Evolutionary conservation across 148 eudicot genomes (phyloP).

Genomic region (Diospyros lotus): DNA sequence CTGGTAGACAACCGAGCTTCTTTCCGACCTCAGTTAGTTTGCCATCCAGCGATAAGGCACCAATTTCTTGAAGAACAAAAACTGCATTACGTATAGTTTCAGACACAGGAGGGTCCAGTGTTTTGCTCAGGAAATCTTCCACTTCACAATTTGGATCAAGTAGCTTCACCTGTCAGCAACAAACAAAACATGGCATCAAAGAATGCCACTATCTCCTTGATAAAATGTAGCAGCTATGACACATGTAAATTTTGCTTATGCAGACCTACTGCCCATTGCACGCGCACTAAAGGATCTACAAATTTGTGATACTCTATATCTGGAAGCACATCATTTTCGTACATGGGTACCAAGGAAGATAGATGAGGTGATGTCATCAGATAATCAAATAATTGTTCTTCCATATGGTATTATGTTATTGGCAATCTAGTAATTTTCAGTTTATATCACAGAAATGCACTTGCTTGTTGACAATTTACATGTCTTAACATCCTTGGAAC

Average conservation of each 20-base stretch:
- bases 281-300: neutral
- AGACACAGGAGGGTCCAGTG: conserved; percentile 79
- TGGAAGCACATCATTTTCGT: too few relatives aligned
- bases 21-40: conserved; percentile 78
- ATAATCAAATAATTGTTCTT: neutral
- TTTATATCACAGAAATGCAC: too few relatives aligned
- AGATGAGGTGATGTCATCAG: neutral
- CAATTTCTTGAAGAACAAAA: conserved; percentile 78
- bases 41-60: conserved; percentile 74
- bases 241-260: neutral
- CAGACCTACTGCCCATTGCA: neutral
- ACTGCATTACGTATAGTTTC: conserved; percentile 81
- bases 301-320: neutral
- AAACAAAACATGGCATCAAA: neutral
- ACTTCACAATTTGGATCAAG: conserved; percentile 71
- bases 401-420: neutral
- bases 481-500: too few relatives aligned
- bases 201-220: neutral
- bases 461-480: too few relatives aligned
- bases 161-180: conserved; percentile 67
- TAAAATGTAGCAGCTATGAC: neutral
- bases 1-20: conserved; percentile 76
- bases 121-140: conserved; percentile 69
- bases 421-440: neutral
- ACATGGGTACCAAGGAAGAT: neutral